phyloP scores from a whole-genome alignment of 257 asterid genomes.

The Solanum etuberosum region DNA sequence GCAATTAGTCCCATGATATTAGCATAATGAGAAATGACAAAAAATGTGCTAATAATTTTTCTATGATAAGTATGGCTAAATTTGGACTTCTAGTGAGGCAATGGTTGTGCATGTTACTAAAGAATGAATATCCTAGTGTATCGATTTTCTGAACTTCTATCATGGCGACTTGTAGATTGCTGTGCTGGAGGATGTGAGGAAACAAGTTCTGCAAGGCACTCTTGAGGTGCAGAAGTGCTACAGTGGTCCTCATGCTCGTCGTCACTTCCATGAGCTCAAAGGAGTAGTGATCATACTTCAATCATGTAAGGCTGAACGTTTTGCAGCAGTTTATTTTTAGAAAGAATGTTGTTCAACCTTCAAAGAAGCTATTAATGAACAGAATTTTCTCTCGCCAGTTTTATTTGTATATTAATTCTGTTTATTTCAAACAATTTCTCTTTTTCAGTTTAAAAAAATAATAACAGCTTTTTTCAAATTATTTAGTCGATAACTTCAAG shows the following conservation, averaged over 20 bases:
- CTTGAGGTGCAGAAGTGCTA: constrained; percentile 57
- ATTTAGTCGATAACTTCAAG: background rate
- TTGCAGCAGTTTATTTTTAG: background rate
- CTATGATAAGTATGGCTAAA: background rate
- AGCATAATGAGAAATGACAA: background rate
- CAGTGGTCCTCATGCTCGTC: constrained; percentile 44
- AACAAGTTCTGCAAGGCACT: constrained; percentile 58
- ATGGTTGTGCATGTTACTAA: background rate
- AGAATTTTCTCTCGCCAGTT: background rate
- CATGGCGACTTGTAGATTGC: constrained; percentile 32
- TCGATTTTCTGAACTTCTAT: background rate
- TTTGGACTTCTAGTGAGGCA: background rate
- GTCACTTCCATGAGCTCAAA: constrained; percentile 47
- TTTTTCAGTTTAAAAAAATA: background rate
- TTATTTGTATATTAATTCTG: background rate
- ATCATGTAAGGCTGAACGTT: constrained; percentile 49
- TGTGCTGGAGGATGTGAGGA: constrained; percentile 56
- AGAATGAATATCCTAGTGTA: background rate
- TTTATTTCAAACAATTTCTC: background rate
- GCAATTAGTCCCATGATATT: background rate
- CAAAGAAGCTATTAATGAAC: background rate
- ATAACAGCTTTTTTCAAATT: background rate
- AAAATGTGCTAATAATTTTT: background rate
- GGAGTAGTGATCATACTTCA: constrained; percentile 52
- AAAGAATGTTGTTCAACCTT: background rate